Evolutionary conservation across 1,284 basidiomycete species (phyloP).

Genomic region (Apiotrichum gracile): DNA sequence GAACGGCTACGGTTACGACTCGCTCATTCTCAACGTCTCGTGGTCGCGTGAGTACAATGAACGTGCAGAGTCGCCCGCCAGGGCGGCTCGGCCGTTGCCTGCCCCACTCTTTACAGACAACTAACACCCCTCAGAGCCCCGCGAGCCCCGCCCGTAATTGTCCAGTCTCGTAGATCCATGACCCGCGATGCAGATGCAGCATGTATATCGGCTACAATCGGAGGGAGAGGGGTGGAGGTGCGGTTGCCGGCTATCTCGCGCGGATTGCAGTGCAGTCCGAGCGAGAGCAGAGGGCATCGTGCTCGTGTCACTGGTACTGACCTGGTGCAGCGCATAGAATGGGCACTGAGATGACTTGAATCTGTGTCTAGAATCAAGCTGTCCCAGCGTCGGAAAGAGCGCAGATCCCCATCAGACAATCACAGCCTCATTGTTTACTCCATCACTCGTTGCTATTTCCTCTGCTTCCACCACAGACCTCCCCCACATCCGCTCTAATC

Average conservation of each 20-base stretch:
- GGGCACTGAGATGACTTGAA: too few species aligned
- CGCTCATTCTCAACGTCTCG: conserved; percentile 43
- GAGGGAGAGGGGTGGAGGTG: too few species aligned
- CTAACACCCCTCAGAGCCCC: conserved; percentile 19
- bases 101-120: not conserved
- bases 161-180: not conserved
- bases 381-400: too few species aligned
- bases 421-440: not conserved
- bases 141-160: conserved; percentile 26
- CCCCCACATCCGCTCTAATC: not conserved
- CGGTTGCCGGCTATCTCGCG: too few species aligned
- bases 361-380: too few species aligned
- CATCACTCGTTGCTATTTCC: not conserved
- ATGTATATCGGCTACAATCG: not conserved
- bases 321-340: too few species aligned
- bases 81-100: too few species aligned
- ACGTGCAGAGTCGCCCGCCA: too few species aligned
- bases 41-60: conserved; percentile 32
- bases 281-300: not conserved
- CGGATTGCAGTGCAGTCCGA: too few species aligned
- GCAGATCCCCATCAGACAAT: too few species aligned
- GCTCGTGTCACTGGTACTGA: too few species aligned
- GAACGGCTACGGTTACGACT: conserved; percentile 65
- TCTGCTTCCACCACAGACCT: not conserved
- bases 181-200: conserved; percentile 1